Base-by-base conservation (phyloP, 2,329 filamentous ascomycete genomes). In the Aspergillus caelatus region DNA sequence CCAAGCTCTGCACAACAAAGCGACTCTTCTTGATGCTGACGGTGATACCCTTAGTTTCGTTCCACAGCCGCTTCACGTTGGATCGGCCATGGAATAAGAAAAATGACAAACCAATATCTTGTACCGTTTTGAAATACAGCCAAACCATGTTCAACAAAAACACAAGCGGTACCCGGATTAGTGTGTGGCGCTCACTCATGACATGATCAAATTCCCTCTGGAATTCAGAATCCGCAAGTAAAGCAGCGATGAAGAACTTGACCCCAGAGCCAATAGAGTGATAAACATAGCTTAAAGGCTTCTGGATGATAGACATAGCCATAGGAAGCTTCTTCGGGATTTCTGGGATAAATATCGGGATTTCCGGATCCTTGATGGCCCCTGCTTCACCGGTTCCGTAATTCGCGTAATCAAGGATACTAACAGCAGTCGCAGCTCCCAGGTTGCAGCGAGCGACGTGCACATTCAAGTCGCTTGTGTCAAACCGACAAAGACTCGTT, bases 211-310 rank as follows among this genome's bases (percentile, higher is more conserved):
- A 75, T 60, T 85, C 83, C 64, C 82, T 75, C 65, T 85, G 80
- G 63, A 82, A 84, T 65, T 85, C 83, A 0, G 82, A 79, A 67
- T 85, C 83, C 2, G 83, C 83, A 65, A 85, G 78, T 23, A 83
- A 74, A 12, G 83, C 81, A 50, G 85, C 78, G 9, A 83, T 73
- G 39, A 83, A 73, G 67, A 85, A 84, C 59, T 85, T 85, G 64
- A 82, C 72, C 60, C 77, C 74, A 3, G 77, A 72, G 1, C 81
- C 81, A 1, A 81, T 46, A 4, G 72, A 72, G 59, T 84, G 80
- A 65, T 83, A 84, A 1, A 79, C 34, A 26, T 76, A 78, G 23
- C 75, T 75, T 28, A 81, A 65, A 0, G 80, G 77, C 10, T 74
- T 68, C 54, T 72, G 71, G 23, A 81, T 32, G 21, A 73, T 32